Evolutionary conservation across 768 basidiomycete genomes (phyloP), one percentile per base, ranked within the genome.

Genomic region (Fistulinella prunicolor): DNA sequence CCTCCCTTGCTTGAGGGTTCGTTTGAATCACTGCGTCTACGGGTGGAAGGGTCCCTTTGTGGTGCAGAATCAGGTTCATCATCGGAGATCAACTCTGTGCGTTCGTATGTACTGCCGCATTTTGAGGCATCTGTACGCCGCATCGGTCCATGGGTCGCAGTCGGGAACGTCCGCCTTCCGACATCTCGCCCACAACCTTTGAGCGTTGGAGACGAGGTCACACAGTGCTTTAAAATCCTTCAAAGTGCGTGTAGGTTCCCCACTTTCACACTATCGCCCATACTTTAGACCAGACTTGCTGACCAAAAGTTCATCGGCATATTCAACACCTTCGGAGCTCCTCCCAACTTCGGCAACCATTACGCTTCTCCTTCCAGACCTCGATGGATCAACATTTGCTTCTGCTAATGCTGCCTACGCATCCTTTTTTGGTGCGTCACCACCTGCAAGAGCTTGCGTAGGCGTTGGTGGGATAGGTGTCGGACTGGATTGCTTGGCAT

Each of bases 391-490:
- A 6, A 70, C 85, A 24, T 99, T 99, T 63, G 70, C 79, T 1
- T 66, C 70, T 3, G 81, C 93, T 34, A 99, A 99, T 71, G 70
- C 74, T 1, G 75, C 85, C 8, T 98, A 98, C 64, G 70, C 78
- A 3, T 76, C 79, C 16, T 92, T 82, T 66, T 98, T 98, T 65
- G 94, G 94, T 2, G 77, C 79, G 16, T 94, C 91, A 38, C 96
- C 96, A 0, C 96, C 96, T 7, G 83, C 93, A 1, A 83, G 96
- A 7, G 94, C 94, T n/a, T 97, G 94, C 64, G 88, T 98, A 4
- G 85, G 86, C 9, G 83, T 90, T 1, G 79, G 83, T 48, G 75
- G 75, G 3, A 64, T 73, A 29, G 77, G 80, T 3, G 71, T 94
- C 23, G 72, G 76, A 45, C 64, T 99, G 20, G 94, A 97, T 51